phyloP scores from a whole-genome alignment of 2,329 filamentous ascomycete species.

The Coleophoma crateriformis region DNA sequence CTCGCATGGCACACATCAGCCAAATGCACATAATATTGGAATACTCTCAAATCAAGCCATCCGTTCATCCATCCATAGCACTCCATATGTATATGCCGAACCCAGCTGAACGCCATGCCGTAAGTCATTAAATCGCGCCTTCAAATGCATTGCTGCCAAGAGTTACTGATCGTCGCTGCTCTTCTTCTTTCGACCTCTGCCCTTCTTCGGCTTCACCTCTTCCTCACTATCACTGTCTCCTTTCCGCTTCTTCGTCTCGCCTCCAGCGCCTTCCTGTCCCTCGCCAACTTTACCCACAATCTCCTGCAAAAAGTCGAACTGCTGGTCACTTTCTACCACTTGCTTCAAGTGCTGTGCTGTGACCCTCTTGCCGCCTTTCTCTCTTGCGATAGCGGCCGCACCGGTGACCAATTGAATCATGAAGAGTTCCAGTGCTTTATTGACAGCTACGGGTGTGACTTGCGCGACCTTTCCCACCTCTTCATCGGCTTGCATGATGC shows the following conservation, averaged over 20 bases:
- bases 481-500: conserved; percentile 98
- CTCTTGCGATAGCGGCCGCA: conserved; percentile 76
- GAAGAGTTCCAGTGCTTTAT: conserved; percentile 93
- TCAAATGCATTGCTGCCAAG: neutral
- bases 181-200: conserved; percentile 20
- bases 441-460: conserved; percentile 91
- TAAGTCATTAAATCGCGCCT: neutral
- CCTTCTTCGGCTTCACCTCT: conserved; percentile 22
- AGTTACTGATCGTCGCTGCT: conserved; percentile 13
- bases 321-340: conserved; percentile 77
- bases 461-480: conserved; percentile 98
- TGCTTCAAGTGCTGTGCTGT: conserved; percentile 88
- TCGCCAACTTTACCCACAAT: conserved; percentile 83
- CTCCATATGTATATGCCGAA: neutral
- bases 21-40: too few relatives aligned
- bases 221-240: conserved; percentile 18
- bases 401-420: conserved; percentile 93
- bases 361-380: conserved; percentile 82
- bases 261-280: conserved; percentile 20
- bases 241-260: conserved; percentile 18
- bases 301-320: conserved; percentile 89
- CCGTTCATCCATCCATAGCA: too few relatives aligned
- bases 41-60: too few relatives aligned
- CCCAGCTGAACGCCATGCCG: neutral
- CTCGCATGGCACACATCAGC: too few relatives aligned